Evolutionary conservation across 257 asterid species (phyloP).

Genomic region (Solanum sejunctum): DNA sequence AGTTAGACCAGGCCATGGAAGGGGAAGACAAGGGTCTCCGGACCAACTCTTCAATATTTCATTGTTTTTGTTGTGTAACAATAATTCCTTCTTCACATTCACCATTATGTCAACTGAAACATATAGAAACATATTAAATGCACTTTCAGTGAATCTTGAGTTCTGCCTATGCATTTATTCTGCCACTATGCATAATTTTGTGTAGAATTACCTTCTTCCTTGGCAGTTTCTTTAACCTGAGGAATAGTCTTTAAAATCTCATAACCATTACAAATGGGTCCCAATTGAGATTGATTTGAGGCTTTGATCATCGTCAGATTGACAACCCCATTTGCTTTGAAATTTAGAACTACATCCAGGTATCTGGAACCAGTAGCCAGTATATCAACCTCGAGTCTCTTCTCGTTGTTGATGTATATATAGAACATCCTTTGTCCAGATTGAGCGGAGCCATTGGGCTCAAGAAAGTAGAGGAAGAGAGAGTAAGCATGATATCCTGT

Average conservation of each 20-base stretch:
- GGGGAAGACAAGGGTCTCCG: constrained; percentile 68
- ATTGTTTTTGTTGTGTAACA: constrained; percentile 31
- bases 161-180: not conserved
- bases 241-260: constrained; percentile 37
- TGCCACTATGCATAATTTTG: not conserved
- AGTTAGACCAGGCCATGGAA: constrained; percentile 51
- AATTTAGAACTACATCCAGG: constrained; percentile 17
- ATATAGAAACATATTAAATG: not conserved
- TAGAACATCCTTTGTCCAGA: constrained; percentile 43
- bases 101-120: constrained; percentile 28
- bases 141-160: not conserved
- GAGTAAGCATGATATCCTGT: constrained; percentile 9
- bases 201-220: constrained; percentile 31
- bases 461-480: constrained; percentile 43
- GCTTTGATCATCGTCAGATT: constrained; percentile 35
- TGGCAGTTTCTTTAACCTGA: constrained; percentile 19
- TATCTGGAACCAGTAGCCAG: constrained; percentile 15
- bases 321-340: constrained; percentile 31
- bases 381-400: constrained; percentile 23
- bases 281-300: constrained; percentile 22
- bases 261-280: constrained; percentile 46
- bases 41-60: constrained; percentile 40
- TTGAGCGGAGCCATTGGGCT: constrained; percentile 25
- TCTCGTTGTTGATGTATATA: constrained; percentile 26
- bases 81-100: constrained; percentile 48